Evolutionary conservation across 192 early-diverging fungal species (phyloP).

Genomic region (Backusella westeae): DNA sequence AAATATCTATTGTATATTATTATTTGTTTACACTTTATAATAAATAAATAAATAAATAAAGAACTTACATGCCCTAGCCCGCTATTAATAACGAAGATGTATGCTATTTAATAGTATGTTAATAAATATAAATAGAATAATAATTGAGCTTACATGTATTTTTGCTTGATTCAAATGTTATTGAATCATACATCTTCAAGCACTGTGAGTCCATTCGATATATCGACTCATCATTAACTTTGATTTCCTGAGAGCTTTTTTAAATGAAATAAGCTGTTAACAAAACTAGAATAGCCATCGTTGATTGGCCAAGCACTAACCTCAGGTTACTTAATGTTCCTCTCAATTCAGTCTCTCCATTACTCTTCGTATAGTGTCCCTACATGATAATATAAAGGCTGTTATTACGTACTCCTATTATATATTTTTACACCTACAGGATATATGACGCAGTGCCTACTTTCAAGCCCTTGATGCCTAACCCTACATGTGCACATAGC

Average conservation of each 20-base stretch:
- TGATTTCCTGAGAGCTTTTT: constrained; percentile 1
- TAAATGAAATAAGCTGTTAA: background rate
- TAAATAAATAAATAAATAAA: background rate
- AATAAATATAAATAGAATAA: background rate
- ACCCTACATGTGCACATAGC: background rate
- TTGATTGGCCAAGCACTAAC: background rate
- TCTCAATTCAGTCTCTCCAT: background rate
- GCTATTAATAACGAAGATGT: background rate
- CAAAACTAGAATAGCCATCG: background rate
- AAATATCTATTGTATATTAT: constrained; percentile 9
- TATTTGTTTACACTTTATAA: background rate
- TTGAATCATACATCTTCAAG: background rate
- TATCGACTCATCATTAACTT: background rate
- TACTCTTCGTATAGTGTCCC: background rate
- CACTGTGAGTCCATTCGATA: background rate
- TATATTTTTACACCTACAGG: background rate
- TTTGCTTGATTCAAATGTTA: background rate
- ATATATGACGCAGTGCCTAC: background rate
- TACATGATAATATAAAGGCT: background rate
- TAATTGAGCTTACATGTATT: background rate
- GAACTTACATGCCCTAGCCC: background rate
- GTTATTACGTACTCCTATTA: background rate
- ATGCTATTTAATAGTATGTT: background rate
- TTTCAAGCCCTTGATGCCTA: background rate
- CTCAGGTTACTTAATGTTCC: background rate